phyloP scores from a whole-genome alignment of 768 basidiomycete genomes.

The Rhodotorula babjevae region DNA sequence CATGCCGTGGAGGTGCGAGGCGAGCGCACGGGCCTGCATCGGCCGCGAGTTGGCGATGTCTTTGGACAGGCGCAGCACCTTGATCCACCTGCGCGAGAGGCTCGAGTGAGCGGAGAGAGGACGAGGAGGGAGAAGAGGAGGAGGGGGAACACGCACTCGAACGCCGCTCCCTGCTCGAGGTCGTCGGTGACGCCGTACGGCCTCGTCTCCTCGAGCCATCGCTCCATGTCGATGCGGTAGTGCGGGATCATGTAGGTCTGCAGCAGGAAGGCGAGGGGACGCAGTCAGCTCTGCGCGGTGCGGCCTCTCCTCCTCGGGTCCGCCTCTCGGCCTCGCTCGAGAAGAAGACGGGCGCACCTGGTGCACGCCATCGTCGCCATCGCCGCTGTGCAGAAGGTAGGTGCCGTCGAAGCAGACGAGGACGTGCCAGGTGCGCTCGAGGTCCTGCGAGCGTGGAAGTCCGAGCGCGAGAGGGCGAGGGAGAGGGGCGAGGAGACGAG shows the following conservation, averaged over 20 bases:
- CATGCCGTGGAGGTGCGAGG: conserved; percentile 11
- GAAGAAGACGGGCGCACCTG: neutral
- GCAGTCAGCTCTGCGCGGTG: neutral
- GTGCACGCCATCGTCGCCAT: neutral
- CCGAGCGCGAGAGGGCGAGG: too few relatives aligned
- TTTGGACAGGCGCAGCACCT: conserved; percentile 7
- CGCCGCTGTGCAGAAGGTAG: neutral
- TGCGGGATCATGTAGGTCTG: conserved; percentile 5
- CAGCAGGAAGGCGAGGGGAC: too few relatives aligned
- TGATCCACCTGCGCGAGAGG: neutral
- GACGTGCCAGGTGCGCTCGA: conserved; percentile 17
- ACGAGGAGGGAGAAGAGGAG: neutral
- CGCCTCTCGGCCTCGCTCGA: neutral
- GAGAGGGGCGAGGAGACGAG: too few relatives aligned
- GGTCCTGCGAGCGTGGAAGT: conserved; percentile 5
- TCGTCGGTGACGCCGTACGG: conserved; percentile 22
- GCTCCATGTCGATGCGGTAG: conserved; percentile 1
- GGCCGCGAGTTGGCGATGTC: neutral
- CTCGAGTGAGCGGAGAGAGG: neutral
- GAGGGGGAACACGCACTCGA: conserved; percentile 1
- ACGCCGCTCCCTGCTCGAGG: conserved; percentile 19
- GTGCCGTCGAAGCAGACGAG: neutral
- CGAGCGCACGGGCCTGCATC: conserved; percentile 8
- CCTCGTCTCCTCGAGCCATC: conserved; percentile 23
- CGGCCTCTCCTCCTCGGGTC: neutral